phyloP scores from a whole-genome alignment of 495 filamentous ascomycete species.

The Penicillium canariense region DNA sequence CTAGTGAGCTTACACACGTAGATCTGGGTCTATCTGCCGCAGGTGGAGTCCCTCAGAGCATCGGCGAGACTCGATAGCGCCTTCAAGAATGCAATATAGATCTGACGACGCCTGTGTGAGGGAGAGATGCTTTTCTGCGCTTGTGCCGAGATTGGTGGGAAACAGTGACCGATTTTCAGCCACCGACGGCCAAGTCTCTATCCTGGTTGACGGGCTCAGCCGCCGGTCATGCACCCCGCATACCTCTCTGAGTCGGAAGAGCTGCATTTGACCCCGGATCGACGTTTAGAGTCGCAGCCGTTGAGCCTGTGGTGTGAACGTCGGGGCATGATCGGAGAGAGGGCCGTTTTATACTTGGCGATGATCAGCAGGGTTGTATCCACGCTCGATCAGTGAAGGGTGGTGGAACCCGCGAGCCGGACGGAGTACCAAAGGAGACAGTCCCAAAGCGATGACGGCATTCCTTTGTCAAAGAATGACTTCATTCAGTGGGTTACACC shows the following conservation, averaged over 20 bases:
- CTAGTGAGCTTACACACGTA: neutral
- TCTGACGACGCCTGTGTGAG: neutral
- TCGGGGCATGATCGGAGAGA: constrained; percentile 2
- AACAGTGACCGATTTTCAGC: neutral
- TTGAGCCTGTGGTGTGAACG: neutral
- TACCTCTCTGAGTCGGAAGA: neutral
- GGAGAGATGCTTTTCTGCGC: neutral
- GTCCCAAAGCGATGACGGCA: neutral
- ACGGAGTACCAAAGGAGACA: neutral
- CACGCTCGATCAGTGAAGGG: too few relatives aligned
- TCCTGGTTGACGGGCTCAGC: too few relatives aligned
- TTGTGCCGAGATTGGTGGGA: neutral
- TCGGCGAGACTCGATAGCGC: neutral
- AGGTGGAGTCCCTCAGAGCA: neutral
- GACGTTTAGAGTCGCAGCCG: neutral
- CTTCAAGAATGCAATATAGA: too few relatives aligned
- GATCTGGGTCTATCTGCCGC: too few relatives aligned
- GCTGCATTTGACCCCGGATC: neutral
- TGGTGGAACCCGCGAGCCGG: too few relatives aligned
- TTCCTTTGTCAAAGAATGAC: too few relatives aligned
- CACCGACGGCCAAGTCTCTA: neutral
- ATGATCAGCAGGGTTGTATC: constrained; percentile 17
- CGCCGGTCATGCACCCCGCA: constrained; percentile 9
- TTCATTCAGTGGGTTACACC: too few relatives aligned
- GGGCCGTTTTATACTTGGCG: constrained; percentile 15